Evolutionary conservation across 495 filamentous ascomycete species (phyloP).

Genomic region (Beverwykella pulmonaria): DNA sequence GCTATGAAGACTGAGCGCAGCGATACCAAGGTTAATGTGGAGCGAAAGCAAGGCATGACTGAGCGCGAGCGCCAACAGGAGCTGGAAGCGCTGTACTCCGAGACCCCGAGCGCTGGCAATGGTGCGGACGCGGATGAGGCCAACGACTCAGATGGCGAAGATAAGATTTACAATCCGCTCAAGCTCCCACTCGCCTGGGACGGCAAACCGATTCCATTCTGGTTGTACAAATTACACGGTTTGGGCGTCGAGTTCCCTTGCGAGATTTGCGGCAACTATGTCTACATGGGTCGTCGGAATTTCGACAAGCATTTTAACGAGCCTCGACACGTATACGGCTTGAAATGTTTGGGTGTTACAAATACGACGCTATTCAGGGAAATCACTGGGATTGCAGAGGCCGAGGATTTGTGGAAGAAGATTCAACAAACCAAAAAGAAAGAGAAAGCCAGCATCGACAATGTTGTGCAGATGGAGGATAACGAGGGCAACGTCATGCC

Average conservation of each 20-base stretch:
- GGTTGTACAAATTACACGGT: slow-evolving; percentile 96
- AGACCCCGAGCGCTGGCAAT: slow-evolving; percentile 52
- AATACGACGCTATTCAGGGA: slow-evolving; percentile 92
- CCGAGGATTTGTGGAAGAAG: slow-evolving; percentile 87
- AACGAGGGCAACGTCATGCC: slow-evolving; percentile 98
- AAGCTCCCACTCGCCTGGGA: slow-evolving; percentile 97
- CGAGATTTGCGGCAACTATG: slow-evolving; percentile 96
- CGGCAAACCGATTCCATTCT: slow-evolving; percentile 97
- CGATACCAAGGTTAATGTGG: slow-evolving; percentile 88
- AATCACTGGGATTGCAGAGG: slow-evolving; percentile 89
- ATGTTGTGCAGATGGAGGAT: slow-evolving; percentile 97
- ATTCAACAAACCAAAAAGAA: slow-evolving; percentile 84
- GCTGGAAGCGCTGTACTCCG: slow-evolving; percentile 78
- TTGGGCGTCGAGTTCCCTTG: slow-evolving; percentile 93
- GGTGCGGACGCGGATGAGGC: slow-evolving; percentile 47
- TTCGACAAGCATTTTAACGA: slow-evolving; percentile 99
- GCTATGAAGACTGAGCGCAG: slow-evolving; percentile 76
- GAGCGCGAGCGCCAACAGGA: slow-evolving; percentile 92
- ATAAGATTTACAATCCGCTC: slow-evolving; percentile 93
- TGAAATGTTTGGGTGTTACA: slow-evolving; percentile 91
- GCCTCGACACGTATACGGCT: slow-evolving; percentile 83
- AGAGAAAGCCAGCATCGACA: slow-evolving; percentile 71
- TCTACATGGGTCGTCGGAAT: slow-evolving; percentile 92
- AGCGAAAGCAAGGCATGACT: slow-evolving; percentile 93
- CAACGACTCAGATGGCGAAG: slow-evolving; percentile 68